phyloP scores from a whole-genome alignment of 805 yeast genomes.

The Wickerhamiella kurtzmanii region DNA sequence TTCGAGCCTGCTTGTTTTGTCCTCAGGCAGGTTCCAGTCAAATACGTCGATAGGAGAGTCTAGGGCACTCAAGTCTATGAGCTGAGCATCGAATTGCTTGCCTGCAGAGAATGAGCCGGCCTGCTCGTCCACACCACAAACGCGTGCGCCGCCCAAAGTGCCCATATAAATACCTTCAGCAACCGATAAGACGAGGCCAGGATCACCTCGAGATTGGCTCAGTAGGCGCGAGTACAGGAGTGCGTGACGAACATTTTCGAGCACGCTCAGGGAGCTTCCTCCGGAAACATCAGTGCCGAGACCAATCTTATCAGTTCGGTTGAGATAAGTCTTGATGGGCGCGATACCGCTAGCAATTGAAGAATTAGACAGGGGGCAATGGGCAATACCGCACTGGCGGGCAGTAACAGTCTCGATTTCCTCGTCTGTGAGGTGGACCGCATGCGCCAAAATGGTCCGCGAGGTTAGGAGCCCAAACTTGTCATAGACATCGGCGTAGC shows the following conservation, averaged over 20 bases:
- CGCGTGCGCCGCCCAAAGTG: slow-evolving; percentile 81
- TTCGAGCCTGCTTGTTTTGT: slow-evolving; percentile 29
- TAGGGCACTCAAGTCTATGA: slow-evolving; percentile 44
- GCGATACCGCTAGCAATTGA: slow-evolving; percentile 86
- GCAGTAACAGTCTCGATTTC: slow-evolving; percentile 48
- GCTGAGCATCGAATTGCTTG: slow-evolving; percentile 72
- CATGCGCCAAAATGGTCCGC: slow-evolving; percentile 79
- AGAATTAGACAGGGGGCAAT: slow-evolving; percentile 87
- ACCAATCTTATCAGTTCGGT: slow-evolving; percentile 58
- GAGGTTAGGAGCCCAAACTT: slow-evolving; percentile 43
- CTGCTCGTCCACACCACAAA: slow-evolving; percentile 40
- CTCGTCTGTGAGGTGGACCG: slow-evolving; percentile 53
- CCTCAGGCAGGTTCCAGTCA: slow-evolving; percentile 34
- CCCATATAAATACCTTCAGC: slow-evolving; percentile 68
- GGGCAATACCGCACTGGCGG: slow-evolving; percentile 61
- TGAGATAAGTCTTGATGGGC: slow-evolving; percentile 54
- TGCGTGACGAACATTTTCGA: slow-evolving; percentile 57
- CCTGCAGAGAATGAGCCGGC: slow-evolving; percentile 68
- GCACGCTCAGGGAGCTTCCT: slow-evolving; percentile 54
- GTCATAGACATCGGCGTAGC: slow-evolving; percentile 70
- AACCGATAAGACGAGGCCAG: slow-evolving; percentile 39
- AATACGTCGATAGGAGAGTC: slow-evolving; percentile 62
- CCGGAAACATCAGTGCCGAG: slow-evolving; percentile 74
- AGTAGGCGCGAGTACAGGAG: slow-evolving; percentile 57
- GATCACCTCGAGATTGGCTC: slow-evolving; percentile 40